phyloP scores from a whole-genome alignment of 78 protist genomes.

The Cavenderia fasciculata region DNA sequence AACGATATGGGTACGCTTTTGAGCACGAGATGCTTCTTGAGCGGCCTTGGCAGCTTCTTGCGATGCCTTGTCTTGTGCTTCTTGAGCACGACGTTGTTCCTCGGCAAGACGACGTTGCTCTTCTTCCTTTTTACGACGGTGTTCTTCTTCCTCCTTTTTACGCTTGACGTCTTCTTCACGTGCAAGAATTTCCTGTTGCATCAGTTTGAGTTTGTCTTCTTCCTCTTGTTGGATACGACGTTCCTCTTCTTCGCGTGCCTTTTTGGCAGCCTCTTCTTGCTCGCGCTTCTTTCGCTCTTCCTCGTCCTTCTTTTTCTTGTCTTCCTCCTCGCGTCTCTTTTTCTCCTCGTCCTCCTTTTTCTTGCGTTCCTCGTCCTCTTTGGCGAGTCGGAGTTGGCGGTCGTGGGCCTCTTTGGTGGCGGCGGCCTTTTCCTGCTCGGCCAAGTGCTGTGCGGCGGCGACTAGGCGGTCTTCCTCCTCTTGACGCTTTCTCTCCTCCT shows the following conservation, averaged over 20 bases:
- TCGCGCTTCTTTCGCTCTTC: slow-evolving; percentile 5
- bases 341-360: neutral
- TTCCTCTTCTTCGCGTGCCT: slow-evolving; percentile 44
- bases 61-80: slow-evolving; percentile 73
- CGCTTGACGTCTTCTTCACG: no score
- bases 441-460: slow-evolving; percentile 11
- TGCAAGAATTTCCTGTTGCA: slow-evolving; percentile 64
- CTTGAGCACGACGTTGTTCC: slow-evolving; percentile 26
- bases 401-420: neutral
- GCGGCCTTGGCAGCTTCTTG: slow-evolving; percentile 72
- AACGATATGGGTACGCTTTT: slow-evolving; percentile 69
- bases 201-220: slow-evolving; percentile 28
- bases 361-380: slow-evolving; percentile 33
- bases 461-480: neutral
- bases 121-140: slow-evolving; percentile 30
- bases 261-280: neutral
- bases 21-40: slow-evolving; percentile 61
- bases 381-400: neutral
- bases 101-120: slow-evolving; percentile 42
- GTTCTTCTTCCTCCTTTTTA: slow-evolving; percentile 23
- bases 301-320: slow-evolving; percentile 10
- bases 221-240: slow-evolving; percentile 22
- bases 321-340: slow-evolving; percentile 16
- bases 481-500: slow-evolving; percentile 11
- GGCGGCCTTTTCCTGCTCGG: slow-evolving; percentile 22